These are phyloP conservation scores for Magnolia changhungtana DNA, from an alignment of 164 flowering plant genomes.

Conservation along the genomic window DNA sequence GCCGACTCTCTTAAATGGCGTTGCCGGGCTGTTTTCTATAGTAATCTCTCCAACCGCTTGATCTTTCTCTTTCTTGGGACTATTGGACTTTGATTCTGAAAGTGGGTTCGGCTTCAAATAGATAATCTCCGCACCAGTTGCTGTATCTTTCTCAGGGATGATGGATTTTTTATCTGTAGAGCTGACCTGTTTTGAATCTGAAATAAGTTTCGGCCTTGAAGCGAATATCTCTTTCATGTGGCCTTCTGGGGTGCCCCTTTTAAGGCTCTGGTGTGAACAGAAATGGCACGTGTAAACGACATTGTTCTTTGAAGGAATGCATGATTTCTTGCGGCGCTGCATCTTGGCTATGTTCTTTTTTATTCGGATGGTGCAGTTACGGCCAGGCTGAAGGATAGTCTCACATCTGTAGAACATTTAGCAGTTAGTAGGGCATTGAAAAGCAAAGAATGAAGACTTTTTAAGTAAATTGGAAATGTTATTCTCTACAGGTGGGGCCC, in stretches of 20 bases:
- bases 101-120: conserved; percentile 11
- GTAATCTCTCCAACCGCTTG: conserved; percentile 10
- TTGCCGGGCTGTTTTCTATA: conserved; percentile 24
- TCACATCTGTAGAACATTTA: conserved; percentile 58
- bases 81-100: not conserved
- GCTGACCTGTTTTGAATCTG: not conserved
- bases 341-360: conserved; percentile 46
- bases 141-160: conserved; percentile 8
- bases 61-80: not conserved
- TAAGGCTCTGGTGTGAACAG: conserved; percentile 59
- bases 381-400: conserved; percentile 69
- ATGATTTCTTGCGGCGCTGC: conserved; percentile 26
- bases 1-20: conserved; percentile 25
- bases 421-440: not conserved
- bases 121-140: not conserved
- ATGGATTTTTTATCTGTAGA: not conserved
- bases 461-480: not conserved
- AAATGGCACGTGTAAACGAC: conserved; percentile 67
- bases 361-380: conserved; percentile 65
- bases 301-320: conserved; percentile 37
- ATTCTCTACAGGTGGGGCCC: too few relatives aligned
- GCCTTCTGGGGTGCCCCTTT: conserved; percentile 65
- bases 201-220: conserved; percentile 17
- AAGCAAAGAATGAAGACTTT: not conserved
- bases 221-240: conserved; percentile 53